Conservation (phyloP, 148 eudicot species). For the Oxyria digyna region DNA sequence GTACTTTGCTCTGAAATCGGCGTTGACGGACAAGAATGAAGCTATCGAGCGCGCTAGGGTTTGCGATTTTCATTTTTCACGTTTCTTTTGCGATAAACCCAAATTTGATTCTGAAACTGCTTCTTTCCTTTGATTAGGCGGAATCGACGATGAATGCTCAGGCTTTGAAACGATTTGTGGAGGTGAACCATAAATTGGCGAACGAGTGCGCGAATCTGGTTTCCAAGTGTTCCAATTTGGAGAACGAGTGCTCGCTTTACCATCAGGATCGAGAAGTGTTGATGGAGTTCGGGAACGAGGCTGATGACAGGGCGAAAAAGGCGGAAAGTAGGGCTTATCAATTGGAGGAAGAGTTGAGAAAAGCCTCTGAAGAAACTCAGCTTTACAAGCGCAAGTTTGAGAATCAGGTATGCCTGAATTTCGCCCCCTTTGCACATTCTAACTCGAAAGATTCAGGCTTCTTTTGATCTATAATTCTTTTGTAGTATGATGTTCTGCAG, state of each 20-base stretch:
- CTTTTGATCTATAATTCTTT: background rate
- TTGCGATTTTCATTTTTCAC: constrained; percentile 9
- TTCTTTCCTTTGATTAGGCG: constrained; percentile 55
- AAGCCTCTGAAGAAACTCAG: constrained; percentile 30
- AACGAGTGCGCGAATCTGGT: constrained; percentile 52
- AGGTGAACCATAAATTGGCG: constrained; percentile 79
- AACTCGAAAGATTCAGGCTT: background rate
- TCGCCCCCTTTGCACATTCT: background rate
- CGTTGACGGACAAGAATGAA: constrained; percentile 48
- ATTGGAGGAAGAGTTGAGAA: constrained; percentile 49
- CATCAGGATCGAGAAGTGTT: constrained; percentile 78
- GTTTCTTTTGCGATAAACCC: no score
- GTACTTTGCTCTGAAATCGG: constrained; percentile 30
- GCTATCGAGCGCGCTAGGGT: constrained; percentile 67
- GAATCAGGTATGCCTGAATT: constrained; percentile 26
- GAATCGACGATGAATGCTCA: constrained; percentile 82
- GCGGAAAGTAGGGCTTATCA: constrained; percentile 46
- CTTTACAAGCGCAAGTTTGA: constrained; percentile 38
- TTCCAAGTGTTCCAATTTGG: constrained; percentile 48
- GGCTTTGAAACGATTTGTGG: constrained; percentile 77
- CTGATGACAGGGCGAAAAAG: constrained; percentile 69
- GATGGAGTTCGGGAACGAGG: constrained; percentile 95
- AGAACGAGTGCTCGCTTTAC: constrained; percentile 72
- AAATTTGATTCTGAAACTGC: no score
- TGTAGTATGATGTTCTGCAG: background rate